These are phyloP conservation scores for Tricholoma bakamatsutake DNA, from an alignment of 768 basidiomycete species.

Conservation along the genomic window DNA sequence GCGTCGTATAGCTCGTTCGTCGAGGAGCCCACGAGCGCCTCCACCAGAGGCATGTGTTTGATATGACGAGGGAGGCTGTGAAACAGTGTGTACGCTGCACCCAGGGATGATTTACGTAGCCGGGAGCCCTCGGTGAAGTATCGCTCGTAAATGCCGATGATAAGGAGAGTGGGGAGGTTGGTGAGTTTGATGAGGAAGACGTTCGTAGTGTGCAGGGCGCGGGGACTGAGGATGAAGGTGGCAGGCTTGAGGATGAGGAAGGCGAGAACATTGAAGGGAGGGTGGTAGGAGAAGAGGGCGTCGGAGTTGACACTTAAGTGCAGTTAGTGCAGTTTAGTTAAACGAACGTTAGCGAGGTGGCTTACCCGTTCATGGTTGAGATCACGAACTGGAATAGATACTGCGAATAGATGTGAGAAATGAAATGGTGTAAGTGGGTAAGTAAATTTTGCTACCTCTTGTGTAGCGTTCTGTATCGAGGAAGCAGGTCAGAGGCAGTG, in stretches of 20 bases:
- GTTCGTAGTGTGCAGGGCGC: slow-evolving; percentile 73
- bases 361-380: slow-evolving; percentile 81
- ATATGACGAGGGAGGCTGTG: slow-evolving; percentile 64
- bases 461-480: slow-evolving; percentile 36
- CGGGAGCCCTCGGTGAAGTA: slow-evolving; percentile 49
- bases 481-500: not conserved
- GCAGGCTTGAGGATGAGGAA: slow-evolving; percentile 76
- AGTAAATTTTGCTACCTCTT: slow-evolving; percentile 28
- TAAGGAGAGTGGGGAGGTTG: slow-evolving; percentile 74
- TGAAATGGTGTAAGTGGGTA: slow-evolving; percentile 10
- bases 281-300: slow-evolving; percentile 87
- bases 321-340: slow-evolving; percentile 3
- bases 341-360: not conserved
- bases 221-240: slow-evolving; percentile 68
- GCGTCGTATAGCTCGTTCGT: slow-evolving; percentile 67
- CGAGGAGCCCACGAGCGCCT: slow-evolving; percentile 69
- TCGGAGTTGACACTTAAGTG: slow-evolving; percentile 75
- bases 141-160: slow-evolving; percentile 78
- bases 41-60: slow-evolving; percentile 68
- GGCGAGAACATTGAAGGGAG: slow-evolving; percentile 83
- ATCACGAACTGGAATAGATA: slow-evolving; percentile 86
- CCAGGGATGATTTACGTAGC: slow-evolving; percentile 46
- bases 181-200: slow-evolving; percentile 84
- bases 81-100: slow-evolving; percentile 51
- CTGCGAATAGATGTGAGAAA: slow-evolving; percentile 47